Percentiles rank a stretch among this genome's conserved stretches.
Evolutionary conservation across 2,329 filamentous ascomycete species (phyloP).

Genomic region (Capronia coronata): DNA sequence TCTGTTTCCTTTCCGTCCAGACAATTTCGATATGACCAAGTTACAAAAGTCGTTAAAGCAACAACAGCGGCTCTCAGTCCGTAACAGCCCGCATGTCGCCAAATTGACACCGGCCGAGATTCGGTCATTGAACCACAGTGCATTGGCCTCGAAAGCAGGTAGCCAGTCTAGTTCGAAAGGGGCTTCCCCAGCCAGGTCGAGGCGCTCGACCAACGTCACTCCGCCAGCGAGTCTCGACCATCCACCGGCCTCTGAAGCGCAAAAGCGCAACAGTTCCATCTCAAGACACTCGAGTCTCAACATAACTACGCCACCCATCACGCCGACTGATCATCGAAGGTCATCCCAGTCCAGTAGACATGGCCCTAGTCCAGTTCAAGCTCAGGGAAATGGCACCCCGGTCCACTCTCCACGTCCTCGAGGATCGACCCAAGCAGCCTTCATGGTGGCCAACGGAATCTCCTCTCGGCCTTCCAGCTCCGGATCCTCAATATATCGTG

Average conservation of each 20-base stretch:
- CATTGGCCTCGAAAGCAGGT: conserved; percentile 17
- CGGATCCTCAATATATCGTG: conserved; percentile 24
- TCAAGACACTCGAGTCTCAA: conserved; percentile 15
- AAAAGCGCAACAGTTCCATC: conserved; percentile 8
- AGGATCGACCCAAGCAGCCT: conserved; percentile 20
- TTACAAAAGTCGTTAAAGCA: conserved; percentile 27
- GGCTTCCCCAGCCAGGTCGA: conserved; percentile 12
- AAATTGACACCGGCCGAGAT: conserved; percentile 28
- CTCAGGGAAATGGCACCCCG: conserved; percentile 13
- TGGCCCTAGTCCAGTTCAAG: conserved; percentile 5
- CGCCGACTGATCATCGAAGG: conserved; percentile 19
- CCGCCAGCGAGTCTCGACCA: conserved; percentile 22
- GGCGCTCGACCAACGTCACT: conserved; percentile 18
- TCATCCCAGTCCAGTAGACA: conserved; percentile 21
- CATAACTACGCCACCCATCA: conserved; percentile 22
- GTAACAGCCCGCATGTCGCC: conserved; percentile 21
- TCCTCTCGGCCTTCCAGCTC: conserved; percentile 26
- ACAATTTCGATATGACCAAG: conserved; percentile 29
- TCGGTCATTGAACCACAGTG: conserved; percentile 26
- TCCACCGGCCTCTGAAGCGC: conserved; percentile 5
- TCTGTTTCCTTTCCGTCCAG: conserved; percentile 10
- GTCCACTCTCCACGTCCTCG: conserved; percentile 24
- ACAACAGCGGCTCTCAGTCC: conserved; percentile 21
- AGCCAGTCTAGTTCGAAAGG: conserved; percentile 23
- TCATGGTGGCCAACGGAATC: conserved; percentile 16